These are phyloP conservation scores for Pseudocercospora vitis DNA, from an alignment of 2,329 filamentous ascomycete species.

Conservation along the genomic window DNA sequence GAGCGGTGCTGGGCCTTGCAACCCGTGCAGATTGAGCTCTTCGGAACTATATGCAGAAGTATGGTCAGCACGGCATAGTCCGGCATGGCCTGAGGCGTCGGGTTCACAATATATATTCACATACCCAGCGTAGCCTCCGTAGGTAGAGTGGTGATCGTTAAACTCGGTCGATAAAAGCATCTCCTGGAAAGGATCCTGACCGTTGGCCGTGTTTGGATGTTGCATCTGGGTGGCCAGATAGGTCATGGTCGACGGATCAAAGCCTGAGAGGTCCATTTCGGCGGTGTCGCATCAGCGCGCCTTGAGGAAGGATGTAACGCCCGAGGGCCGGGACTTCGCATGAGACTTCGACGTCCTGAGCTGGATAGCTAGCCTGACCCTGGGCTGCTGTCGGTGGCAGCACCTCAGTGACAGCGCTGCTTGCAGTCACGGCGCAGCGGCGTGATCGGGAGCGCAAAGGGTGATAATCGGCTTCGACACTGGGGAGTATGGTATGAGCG, in stretches of 20 bases:
- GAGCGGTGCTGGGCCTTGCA: conserved; percentile 33
- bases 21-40: conserved; percentile 31
- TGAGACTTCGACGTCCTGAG: conserved; percentile 15
- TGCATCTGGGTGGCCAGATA: conserved; percentile 60
- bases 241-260: conserved; percentile 51
- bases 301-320: conserved; percentile 15
- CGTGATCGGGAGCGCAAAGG: not conserved
- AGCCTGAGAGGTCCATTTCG: conserved; percentile 32
- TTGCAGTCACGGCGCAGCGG: not conserved
- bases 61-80: conserved; percentile 12
- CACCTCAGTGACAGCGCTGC: not conserved
- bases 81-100: no score
- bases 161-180: conserved; percentile 56
- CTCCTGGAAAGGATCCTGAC: conserved; percentile 43
- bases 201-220: conserved; percentile 53
- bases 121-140: conserved; percentile 62
- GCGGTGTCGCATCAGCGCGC: conserved; percentile 27
- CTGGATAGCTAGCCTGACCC: conserved; percentile 1
- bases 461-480: not conserved
- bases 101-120: no score
- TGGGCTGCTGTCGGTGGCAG: not conserved
- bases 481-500: not conserved
- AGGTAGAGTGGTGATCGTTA: conserved; percentile 58
- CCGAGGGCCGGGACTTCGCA: conserved; percentile 23
- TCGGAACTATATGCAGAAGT: conserved; percentile 27